Conservation (phyloP, 495 filamentous ascomycete genomes). For the Aspergillus heteromorphus region DNA sequence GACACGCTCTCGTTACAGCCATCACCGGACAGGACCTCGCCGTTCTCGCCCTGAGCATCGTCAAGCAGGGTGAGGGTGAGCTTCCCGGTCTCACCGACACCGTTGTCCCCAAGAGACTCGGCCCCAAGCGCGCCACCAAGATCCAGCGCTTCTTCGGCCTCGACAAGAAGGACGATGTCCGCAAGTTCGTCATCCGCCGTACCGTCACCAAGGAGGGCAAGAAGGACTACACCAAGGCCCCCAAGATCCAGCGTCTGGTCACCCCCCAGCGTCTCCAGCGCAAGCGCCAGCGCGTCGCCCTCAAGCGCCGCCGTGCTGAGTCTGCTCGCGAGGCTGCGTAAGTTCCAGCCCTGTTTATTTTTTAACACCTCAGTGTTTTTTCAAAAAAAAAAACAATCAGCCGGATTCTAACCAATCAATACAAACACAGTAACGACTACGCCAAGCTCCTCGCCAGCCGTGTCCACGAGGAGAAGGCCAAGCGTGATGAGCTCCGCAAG, state of each 20-base stretch:
- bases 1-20: slow-evolving; percentile 28
- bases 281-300: slow-evolving; percentile 93
- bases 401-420: slow-evolving; percentile 26
- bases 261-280: slow-evolving; percentile 99
- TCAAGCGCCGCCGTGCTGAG: slow-evolving; percentile 96
- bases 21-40: slow-evolving; percentile 93
- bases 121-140: slow-evolving; percentile 99
- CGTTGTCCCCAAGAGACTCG: slow-evolving; percentile 95
- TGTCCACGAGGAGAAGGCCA: slow-evolving; percentile 86
- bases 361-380: too few species aligned
- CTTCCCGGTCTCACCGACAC: slow-evolving; percentile 93
- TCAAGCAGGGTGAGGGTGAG: slow-evolving; percentile 94
- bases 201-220: slow-evolving; percentile 97
- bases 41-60: slow-evolving; percentile 85
- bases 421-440: slow-evolving; percentile 66
- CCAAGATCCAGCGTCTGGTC: slow-evolving; percentile 97
- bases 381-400: too few species aligned
- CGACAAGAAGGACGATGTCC: slow-evolving; percentile 99
- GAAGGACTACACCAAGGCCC: slow-evolving; percentile 98
- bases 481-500: slow-evolving; percentile 89
- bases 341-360: slow-evolving; percentile 22
- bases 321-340: slow-evolving; percentile 98
- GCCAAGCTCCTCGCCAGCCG: slow-evolving; percentile 89
- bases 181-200: slow-evolving; percentile 99
- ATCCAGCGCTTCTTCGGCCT: slow-evolving; percentile 97